Evolutionary conservation across 2,329 filamentous ascomycete genomes (phyloP).

Genomic region (Pseudogymnoascus sp.): DNA sequence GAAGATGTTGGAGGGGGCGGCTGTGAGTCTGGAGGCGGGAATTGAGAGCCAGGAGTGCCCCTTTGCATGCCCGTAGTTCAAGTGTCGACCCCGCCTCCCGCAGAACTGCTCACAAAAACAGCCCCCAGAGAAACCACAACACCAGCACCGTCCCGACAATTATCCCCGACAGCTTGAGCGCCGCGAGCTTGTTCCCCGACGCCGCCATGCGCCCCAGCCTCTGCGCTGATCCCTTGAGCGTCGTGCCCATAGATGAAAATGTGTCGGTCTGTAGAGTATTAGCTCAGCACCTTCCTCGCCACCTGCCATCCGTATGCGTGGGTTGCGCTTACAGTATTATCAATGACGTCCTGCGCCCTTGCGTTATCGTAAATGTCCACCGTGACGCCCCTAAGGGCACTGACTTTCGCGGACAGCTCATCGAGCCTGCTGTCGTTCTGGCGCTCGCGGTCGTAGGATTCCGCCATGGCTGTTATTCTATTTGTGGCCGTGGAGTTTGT

Average conservation of each 20-base stretch:
- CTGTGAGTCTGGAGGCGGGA: background rate
- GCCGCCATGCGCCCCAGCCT: slow-evolving; percentile 85
- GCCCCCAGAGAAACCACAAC: slow-evolving; percentile 50
- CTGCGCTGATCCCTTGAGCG: slow-evolving; percentile 73
- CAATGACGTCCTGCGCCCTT: slow-evolving; percentile 76
- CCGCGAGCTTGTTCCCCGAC: slow-evolving; percentile 81
- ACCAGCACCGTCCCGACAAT: slow-evolving; percentile 64
- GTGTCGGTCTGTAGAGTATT: slow-evolving; percentile 60
- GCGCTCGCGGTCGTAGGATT: slow-evolving; percentile 69
- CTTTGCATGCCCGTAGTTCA: background rate
- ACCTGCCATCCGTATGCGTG: background rate
- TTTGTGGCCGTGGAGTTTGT: background rate
- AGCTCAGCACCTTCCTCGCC: slow-evolving; percentile 3
- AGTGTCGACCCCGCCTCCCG: background rate
- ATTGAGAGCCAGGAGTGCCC: background rate
- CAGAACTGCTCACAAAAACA: slow-evolving; percentile 22
- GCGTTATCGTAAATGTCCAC: slow-evolving; percentile 98
- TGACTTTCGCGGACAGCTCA: slow-evolving; percentile 84
- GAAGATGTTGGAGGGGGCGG: background rate
- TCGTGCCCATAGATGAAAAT: slow-evolving; percentile 78
- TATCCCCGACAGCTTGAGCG: slow-evolving; percentile 82
- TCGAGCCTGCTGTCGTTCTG: slow-evolving; percentile 95
- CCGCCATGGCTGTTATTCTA: slow-evolving; percentile 48
- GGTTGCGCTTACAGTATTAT: slow-evolving; percentile 60
- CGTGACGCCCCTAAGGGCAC: slow-evolving; percentile 84